A percentile compares a stretch with the other conserved stretches of the same genome.
Evolutionary conservation across 352 stramenopile species (phyloP).

Genomic region (Pythium guiyangense): DNA sequence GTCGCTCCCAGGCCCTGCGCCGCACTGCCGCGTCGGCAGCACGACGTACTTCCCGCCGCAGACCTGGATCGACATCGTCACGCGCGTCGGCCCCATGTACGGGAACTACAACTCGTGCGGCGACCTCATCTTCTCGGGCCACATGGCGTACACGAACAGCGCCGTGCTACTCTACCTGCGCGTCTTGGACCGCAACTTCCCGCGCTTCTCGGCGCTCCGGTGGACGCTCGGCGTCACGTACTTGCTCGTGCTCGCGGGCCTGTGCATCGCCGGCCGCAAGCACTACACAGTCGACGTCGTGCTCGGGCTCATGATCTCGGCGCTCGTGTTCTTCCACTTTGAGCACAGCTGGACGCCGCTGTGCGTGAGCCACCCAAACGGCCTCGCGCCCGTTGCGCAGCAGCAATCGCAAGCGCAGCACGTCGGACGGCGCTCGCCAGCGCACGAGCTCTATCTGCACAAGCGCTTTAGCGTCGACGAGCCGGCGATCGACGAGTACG

Average conservation of each 20-base stretch:
- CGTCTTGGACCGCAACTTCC: conserved; percentile 50
- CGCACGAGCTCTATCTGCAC: conserved; percentile 20
- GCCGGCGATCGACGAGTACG: conserved; percentile 32
- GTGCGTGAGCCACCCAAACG: conserved; percentile 30
- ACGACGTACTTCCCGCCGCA: conserved; percentile 53
- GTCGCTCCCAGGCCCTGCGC: conserved; percentile 61
- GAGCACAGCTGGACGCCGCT: conserved; percentile 65
- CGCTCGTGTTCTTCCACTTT: conserved; percentile 77
- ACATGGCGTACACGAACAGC: conserved; percentile 70
- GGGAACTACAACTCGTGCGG: conserved; percentile 75
- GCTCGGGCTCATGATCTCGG: conserved; percentile 56
- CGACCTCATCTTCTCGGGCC: conserved; percentile 73
- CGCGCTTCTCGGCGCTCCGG: conserved; percentile 37
- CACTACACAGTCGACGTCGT: conserved; percentile 81
- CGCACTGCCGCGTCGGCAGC: conserved; percentile 50
- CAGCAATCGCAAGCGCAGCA: background rate
- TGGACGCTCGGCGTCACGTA: conserved; percentile 54
- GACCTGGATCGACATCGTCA: conserved; percentile 73
- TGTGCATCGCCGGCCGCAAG: conserved; percentile 65
- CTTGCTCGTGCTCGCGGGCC: conserved; percentile 35
- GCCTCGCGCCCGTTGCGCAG: background rate
- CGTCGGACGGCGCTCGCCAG: conserved; percentile 1
- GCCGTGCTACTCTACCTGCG: conserved; percentile 66
- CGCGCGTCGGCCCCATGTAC: conserved; percentile 63
- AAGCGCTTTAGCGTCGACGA: conserved; percentile 60